Evolutionary conservation across 768 basidiomycete genomes (phyloP), one percentile per base, ranked within the genome.

Genomic region (Sarcodon sp.): DNA sequence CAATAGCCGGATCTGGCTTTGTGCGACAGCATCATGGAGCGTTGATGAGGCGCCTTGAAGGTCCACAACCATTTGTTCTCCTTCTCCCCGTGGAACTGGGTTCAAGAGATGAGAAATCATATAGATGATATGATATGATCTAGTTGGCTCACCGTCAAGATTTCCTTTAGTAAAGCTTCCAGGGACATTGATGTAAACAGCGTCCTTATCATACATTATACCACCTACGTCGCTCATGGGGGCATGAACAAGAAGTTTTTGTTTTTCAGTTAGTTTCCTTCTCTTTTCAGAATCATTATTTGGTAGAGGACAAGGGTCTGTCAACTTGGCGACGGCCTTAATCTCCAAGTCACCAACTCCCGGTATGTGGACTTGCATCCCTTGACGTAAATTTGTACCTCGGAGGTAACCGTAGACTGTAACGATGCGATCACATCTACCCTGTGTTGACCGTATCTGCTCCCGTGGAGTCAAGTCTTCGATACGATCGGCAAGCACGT

Each of bases 191-290:
- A 99, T 84, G 75, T 88, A 99, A 2, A 99, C 93, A 0, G 92
- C 90, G 59, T 98, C 94, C 63, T 97, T 98, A 69, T 99, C 96
- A 60, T 94, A 98, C 65, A 87, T 79, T 47, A 99, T 79, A 3
- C 94, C 96, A 9, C 94, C 94, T 1, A 97, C 84, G 58, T 97
- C 94, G 62, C 92, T 96, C 96, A 99, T 98, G 1, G 96, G 96
- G 12, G 96, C 96, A 62, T 98, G 90, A 1, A 97, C 79, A 1
- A 94, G 67, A 36, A 90, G 61, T 61, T 87, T 93, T 64, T 86
- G 88, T 70, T 96, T 94, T 65, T 98, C 96, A 56, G 89, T 93
- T 57, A 99, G 71, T 63, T 88, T 93, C 52, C 94, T 66, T 52
- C 88, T 65, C 66, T 87, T 92, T 68, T 98, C 96, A 46, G 86